Base-by-base conservation (phyloP, 2,329 filamentous ascomycete species). In the Hypoxylon sp. region DNA sequence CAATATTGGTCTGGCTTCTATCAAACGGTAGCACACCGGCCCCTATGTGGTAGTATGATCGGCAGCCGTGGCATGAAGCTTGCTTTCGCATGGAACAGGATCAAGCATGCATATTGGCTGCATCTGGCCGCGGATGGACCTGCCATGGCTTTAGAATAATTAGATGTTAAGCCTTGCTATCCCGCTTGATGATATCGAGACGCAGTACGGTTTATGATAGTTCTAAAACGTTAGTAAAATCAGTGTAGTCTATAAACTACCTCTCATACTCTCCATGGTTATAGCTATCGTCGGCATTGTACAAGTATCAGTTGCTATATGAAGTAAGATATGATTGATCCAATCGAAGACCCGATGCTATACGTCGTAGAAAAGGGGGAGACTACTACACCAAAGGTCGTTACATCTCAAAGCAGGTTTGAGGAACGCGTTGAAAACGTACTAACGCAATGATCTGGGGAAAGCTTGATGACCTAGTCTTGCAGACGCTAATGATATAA, bases 21-120 rank as follows among this genome's bases (percentile, higher is more conserved):
- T 60, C 56, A 14, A 59, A 60, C 25, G 38, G 23, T 13, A 52
- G 36, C 48, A 41, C 50, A 48, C 58, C 48, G 28, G 5, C 45
- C 50, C 50, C 38, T 36, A 62, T 53, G 52, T 28, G 48, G 59
- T 36, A 55, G 48, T 46, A 60, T 41, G 64, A 67, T 67, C 64
- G 38, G 30, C 64, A 23, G 38, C 17, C 57, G 49, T 49, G 5
- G 30, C 45, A 63, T 25, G n/a, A 43, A 50, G 46, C 58, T 48
- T 23, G 56, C 58, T 55, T 23, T 19, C 25, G 46, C 45, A 30
- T 13, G 53, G 45, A 41, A 56, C 56, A 41, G 30, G 30, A 23
- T 51, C 23, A 19, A 17, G 48, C 38, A 57, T 67, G 62, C 59
- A 64, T 25, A 36, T 5, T 58, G 21, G 48, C 60, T 68, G 65